Conservation (phyloP, 2,329 filamentous ascomycete species). For the Aspergillus puulaauensis region DNA sequence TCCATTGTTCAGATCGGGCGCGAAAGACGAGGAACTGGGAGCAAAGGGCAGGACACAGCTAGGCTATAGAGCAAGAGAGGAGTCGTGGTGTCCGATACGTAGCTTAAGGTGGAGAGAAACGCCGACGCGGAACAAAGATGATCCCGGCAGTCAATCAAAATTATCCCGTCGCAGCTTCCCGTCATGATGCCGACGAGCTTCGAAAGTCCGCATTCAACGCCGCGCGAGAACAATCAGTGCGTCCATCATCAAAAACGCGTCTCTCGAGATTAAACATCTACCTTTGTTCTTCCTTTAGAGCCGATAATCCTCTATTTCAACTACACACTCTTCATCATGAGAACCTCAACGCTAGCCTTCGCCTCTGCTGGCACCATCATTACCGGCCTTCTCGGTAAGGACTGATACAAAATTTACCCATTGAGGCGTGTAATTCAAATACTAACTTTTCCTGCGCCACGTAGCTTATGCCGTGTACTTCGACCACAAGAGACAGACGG, state of each 20-base stretch:
- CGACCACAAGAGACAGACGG: slow-evolving; percentile 63
- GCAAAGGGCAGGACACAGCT: slow-evolving; percentile 6
- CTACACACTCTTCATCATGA: slow-evolving; percentile 41
- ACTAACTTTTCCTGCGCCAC: slow-evolving; percentile 8
- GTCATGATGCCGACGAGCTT: slow-evolving; percentile 14
- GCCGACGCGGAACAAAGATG: slow-evolving; percentile 38
- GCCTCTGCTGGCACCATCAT: slow-evolving; percentile 59
- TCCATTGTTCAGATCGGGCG: slow-evolving; percentile 43
- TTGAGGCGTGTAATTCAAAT: background rate
- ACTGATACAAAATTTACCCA: slow-evolving; percentile 1
- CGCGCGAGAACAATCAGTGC: background rate
- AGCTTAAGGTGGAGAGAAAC: slow-evolving; percentile 31
- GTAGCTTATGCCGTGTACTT: slow-evolving; percentile 66
- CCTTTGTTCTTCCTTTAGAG: background rate
- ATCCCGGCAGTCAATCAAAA: slow-evolving; percentile 32
- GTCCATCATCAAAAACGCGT: background rate
- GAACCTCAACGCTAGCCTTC: slow-evolving; percentile 58
- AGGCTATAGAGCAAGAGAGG: background rate
- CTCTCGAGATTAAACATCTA: background rate
- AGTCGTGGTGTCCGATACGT: background rate
- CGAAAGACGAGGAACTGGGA: slow-evolving; percentile 8
- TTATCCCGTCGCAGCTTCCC: slow-evolving; percentile 23
- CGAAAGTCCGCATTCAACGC: slow-evolving; percentile 4
- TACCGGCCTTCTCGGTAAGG: slow-evolving; percentile 56
- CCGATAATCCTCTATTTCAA: background rate